These are phyloP conservation scores for Hygrocybe coccinea DNA, from an alignment of 768 basidiomycete species.

Conservation along the genomic window DNA sequence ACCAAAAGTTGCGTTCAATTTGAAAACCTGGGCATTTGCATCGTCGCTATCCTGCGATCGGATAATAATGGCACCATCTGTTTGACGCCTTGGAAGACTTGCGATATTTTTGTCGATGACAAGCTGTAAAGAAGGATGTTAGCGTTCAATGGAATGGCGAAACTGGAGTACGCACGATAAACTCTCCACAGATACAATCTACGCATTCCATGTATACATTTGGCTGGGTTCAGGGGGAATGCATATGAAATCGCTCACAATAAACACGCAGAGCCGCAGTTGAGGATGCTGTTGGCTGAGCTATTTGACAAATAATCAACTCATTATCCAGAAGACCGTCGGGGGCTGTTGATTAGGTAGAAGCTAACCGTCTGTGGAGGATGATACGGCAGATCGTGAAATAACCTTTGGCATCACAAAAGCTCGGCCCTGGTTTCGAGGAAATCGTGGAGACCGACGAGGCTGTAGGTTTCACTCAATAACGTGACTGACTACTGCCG, in stretches of 20 bases:
- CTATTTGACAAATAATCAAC: constrained; percentile 33
- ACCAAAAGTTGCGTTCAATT: constrained; percentile 68
- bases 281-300: constrained; percentile 74
- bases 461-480: neutral
- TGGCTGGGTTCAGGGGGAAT: constrained; percentile 12
- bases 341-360: neutral
- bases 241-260: constrained; percentile 45
- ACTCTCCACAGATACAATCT: constrained; percentile 89
- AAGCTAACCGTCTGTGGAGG: constrained; percentile 73
- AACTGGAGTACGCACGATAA: constrained; percentile 52
- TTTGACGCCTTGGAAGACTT: constrained; percentile 63
- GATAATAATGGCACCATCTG: constrained; percentile 77
- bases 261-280: constrained; percentile 75
- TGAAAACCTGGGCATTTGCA: constrained; percentile 70
- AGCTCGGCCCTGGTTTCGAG: neutral
- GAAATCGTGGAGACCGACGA: neutral
- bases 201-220: constrained; percentile 8
- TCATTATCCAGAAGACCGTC: neutral
- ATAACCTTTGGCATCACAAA: constrained; percentile 90
- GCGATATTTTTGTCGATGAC: constrained; percentile 74
- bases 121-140: constrained; percentile 43
- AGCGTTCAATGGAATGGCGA: neutral
- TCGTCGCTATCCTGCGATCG: constrained; percentile 61
- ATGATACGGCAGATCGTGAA: constrained; percentile 82
- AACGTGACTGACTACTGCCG: neutral